Evolutionary conservation across 2,329 filamentous ascomycete species (phyloP), one percentile per base, ranked within the genome.

Genomic region (Hirsutella rhossiliensis): DNA sequence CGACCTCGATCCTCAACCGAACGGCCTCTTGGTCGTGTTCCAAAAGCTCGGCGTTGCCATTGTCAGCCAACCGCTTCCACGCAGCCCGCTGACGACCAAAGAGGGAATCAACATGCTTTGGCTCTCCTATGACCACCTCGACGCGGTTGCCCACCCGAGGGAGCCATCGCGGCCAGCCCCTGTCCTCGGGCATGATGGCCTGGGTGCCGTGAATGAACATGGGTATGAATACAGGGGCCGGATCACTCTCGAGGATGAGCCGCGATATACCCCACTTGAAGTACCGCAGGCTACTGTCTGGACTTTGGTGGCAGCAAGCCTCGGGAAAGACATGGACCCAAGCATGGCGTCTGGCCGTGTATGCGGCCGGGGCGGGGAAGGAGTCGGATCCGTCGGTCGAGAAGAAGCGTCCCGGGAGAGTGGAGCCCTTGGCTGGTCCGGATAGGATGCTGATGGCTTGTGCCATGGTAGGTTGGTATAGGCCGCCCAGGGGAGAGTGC

Each of bases 321-420:
- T 98, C 92, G 12, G 92, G 92, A 62, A 97, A 97, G 44, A 97
- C 83, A 62, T 98, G 92, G 4, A 98, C 71, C 92, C 92, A 98
- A 38, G 79, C 78, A 61, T 85, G 75, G 39, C 78, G 78, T 54
- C 87, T 81, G 50, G 66, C 73, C 2, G 76, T 62, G 59, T 84
- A 89, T 40, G 80, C 75, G 2, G 87, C 81, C 1, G 88, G 87
- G 0, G 86, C 76, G 1, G 75, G 69, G 59, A 87, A 84, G 32
- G 63, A 65, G 62, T 90, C 84, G 15, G 55, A 53, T 38, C 79
- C 80, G 45, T 74, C 80, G 4, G 86, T 88, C 5, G 77, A 78
- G 64, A 80, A 88, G 36, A 66, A 67, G 7, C 68, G 54, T 7
- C 58, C 49, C 27, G 60, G 56, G 11, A 61, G 69, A 45, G 68